Base-by-base conservation (phyloP, 176 grass and related monocot species). In the Chrysopogon serrulatus region DNA sequence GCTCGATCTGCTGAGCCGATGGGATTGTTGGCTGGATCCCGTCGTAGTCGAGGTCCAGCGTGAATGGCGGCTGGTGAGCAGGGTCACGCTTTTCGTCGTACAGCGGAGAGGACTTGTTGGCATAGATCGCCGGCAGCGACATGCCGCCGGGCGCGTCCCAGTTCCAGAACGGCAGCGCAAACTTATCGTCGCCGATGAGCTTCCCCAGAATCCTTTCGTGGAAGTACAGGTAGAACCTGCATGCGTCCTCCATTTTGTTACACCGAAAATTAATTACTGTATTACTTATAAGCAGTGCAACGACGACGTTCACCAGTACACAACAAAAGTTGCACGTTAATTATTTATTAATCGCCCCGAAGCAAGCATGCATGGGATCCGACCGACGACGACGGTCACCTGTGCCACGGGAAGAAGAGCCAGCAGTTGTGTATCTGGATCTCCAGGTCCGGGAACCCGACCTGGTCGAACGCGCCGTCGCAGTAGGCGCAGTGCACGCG, bases 321-420 rank as follows among this genome's bases (percentile, higher is more conserved):
- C n/a, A n/a, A n/a, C n/a, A n/a, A n/a, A 47, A 47, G 44, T 14
- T 47, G 44, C 44, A 16, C 44, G 44, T 15, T 47, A 47, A 47
- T 47, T 47, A 47, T 15, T 15, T 15, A 47, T 2, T 47, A 16
- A 47, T 47, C 44, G 37, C 37, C 8, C 37, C 8, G 37, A 39
- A 8, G 14, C 44, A 15, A 11, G 10, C 56, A 14, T 61, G 57
- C 65, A 23, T 34, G 65, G 40, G 40, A 41, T 41, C 40, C 36
- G 36, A 4, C 16, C 45, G 16, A 6, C 16, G 1, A 16, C 45
- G 16, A 6, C 16, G 1, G 45, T 49, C 17, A 49, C 85, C 90
- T 84, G 83, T 96, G 93, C 90, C 90, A 96, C 0, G 90, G 93
- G 80, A 92, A 91, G 80, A 96, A 96, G 51, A 91, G 80, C 93